Conservation (phyloP, 306 rosid genomes). For the Astragalus glycyphyllos region DNA sequence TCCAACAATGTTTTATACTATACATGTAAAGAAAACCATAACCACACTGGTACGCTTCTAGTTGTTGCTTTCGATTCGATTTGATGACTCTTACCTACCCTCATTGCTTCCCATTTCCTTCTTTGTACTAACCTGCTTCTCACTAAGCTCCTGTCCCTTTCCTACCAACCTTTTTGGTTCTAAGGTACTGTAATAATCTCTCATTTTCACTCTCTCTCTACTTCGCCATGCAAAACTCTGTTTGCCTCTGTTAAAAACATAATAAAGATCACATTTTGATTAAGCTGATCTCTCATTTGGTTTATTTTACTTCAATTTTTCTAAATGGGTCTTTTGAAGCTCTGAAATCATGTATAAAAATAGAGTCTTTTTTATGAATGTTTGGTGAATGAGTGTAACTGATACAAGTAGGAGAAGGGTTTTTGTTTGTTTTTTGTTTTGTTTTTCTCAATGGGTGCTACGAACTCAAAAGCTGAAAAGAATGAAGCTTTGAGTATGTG, state of each 20-base stretch:
- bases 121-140: slow-evolving; percentile 33
- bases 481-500: slow-evolving; percentile 81
- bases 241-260: slow-evolving; percentile 35
- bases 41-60: slow-evolving; percentile 37
- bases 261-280: slow-evolving; percentile 45
- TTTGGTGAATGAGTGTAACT: slow-evolving; percentile 36
- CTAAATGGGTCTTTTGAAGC: not conserved
- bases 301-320: not conserved
- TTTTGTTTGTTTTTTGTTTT: slow-evolving; percentile 14
- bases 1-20: slow-evolving; percentile 20
- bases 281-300: not conserved
- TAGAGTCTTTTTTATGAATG: slow-evolving; percentile 22
- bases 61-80: slow-evolving; percentile 45
- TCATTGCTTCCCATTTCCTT: slow-evolving; percentile 35
- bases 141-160: slow-evolving; percentile 38
- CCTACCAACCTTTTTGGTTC: slow-evolving; percentile 42
- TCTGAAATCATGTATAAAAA: slow-evolving; percentile 14
- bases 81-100: slow-evolving; percentile 51
- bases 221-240: slow-evolving; percentile 44
- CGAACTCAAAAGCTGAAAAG: slow-evolving; percentile 77
- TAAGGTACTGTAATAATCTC: not conserved
- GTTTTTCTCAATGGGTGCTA: slow-evolving; percentile 62
- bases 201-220: slow-evolving; percentile 32
- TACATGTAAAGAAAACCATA: not conserved
- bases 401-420: slow-evolving; percentile 39